Evolutionary conservation across 23 red algal species (phyloP), one percentile per base, ranked within the genome.

Genomic region (Rhodosorus marinus): DNA sequence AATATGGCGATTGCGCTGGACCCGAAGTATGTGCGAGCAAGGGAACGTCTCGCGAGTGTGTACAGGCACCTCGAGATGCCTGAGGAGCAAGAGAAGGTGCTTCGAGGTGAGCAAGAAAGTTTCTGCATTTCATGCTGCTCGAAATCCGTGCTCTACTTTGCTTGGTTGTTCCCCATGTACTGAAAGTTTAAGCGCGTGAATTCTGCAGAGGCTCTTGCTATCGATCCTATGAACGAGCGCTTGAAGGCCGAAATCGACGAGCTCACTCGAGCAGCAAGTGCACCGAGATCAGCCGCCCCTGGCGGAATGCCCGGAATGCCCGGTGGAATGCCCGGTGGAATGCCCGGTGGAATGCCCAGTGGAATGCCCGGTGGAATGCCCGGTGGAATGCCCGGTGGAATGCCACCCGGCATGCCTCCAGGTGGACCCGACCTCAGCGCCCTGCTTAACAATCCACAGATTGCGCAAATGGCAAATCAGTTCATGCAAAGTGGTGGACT

Each of bases 41-140:
- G 64, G n/a, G 62, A 79, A 33, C 51, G 82, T n/a, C 65, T 92
- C 19, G 82, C 82, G 24, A 62, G 49, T 3, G 82, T 67, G 43
- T 92, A 92, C 52, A 59, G 67, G 23, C 34, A 62, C 21, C n/a
- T 74, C 55, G 82, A 61, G 0, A 80, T 61, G 62, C 46, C 40
- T 8, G 64, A 69, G 1, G 52, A 92, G 27, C 72, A n/a, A n/a
- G n/a, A n/a, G n/a, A n/a, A n/a, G n/a, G n/a, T n/a, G n/a, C n/a
- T n/a, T n/a, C n/a, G n/a, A n/a, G n/a, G n/a, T n/a, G n/a, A n/a
- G n/a, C n/a, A n/a, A n/a, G n/a, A n/a, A n/a, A n/a, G n/a, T n/a
- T n/a, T n/a, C n/a, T n/a, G n/a, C n/a, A n/a, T n/a, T n/a, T n/a
- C n/a, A n/a, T n/a, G n/a, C n/a, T n/a, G n/a, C n/a, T n/a, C n/a